Evolutionary conservation across 192 early-diverging fungal species (phyloP), one percentile per base, ranked within the genome.

Genomic region (Chytriomyces hyalinus): DNA sequence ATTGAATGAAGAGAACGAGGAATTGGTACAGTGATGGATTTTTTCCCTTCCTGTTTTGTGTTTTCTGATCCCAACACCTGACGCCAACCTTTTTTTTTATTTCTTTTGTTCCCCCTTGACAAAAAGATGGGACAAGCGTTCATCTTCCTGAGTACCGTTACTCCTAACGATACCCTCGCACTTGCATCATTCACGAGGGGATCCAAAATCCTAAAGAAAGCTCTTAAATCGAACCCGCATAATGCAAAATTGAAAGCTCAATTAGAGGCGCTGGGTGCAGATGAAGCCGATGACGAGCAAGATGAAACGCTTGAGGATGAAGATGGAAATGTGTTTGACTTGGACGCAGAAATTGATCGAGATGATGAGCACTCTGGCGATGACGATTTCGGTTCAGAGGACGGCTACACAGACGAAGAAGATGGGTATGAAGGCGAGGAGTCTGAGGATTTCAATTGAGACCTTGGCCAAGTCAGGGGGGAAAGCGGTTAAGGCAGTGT

Each of bases 111-210:
- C 3, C 10, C 6, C 26, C 62, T 5, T 64, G 17, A 11, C 11
- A 17, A 22, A 17, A 4, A 73, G 71, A 17, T 46, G 43, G 71
- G 71, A 13, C 71, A 73, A 49, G 53, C 71, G 22, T 73, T 62
- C 47, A 9, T 73, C 15, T 73, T 73, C 7, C 44, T 73, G 15
- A 73, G 71, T 49, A 73, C 71, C 17, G 71, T 62, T 17, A 62
- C 71, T 17, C 59, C 71, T 11, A 73, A 73, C 26, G 71, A 73
- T 24, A 48, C 24, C 13, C 45, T 73, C 20, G 71, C 71, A 7
- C 36, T 73, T 45, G 71, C 71, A 13, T 11, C 71, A 13, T 73
- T 43, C 36, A 17, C 44, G 20, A 7, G 46, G 7, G 71, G 71
- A 11, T 8, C 43, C 15, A 43, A 28, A 28, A 17, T 73, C n/a